Conservation (phyloP, 2,329 filamentous ascomycete genomes). For the Aspergillus alliaceus region DNA sequence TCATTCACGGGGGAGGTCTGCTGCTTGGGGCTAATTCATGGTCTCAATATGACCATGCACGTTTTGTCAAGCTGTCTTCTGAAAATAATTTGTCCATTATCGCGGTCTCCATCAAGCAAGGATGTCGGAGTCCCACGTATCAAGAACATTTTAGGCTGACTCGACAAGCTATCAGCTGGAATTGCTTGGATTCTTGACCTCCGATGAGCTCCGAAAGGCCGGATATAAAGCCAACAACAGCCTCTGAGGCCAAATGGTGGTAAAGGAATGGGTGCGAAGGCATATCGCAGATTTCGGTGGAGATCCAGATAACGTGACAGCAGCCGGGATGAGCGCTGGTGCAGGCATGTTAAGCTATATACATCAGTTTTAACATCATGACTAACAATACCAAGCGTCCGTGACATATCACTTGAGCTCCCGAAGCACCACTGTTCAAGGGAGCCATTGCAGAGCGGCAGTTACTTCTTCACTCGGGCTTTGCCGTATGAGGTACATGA, state of each 20-base stretch:
- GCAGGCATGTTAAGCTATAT: constrained; percentile 26
- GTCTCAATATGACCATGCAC: constrained; percentile 52
- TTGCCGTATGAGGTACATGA: constrained; percentile 43
- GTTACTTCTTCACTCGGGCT: constrained; percentile 44
- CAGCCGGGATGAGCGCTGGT: constrained; percentile 53
- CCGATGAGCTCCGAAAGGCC: constrained; percentile 46
- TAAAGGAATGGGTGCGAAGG: constrained; percentile 40
- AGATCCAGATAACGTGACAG: constrained; percentile 39
- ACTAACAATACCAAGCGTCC: constrained; percentile 21
- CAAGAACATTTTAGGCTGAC: constrained; percentile 3
- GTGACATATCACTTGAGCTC: constrained; percentile 37
- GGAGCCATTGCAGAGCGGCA: constrained; percentile 44
- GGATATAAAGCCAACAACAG: constrained; percentile 49
- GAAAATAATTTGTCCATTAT: constrained; percentile 49
- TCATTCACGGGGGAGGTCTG: constrained; percentile 56
- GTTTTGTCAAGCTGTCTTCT: constrained; percentile 47
- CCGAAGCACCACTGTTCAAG: constrained; percentile 41
- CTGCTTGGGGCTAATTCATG: constrained; percentile 52
- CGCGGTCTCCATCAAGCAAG: constrained; percentile 47
- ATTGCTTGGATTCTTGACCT: constrained; percentile 49
- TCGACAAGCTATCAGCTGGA: constrained; percentile 48
- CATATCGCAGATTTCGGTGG: constrained; percentile 45
- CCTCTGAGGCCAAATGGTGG: constrained; percentile 49
- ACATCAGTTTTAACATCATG: not conserved
- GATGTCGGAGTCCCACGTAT: not conserved